phyloP scores from a whole-genome alignment of 2,329 filamentous ascomycete genomes.

The Diaporthe citri region DNA sequence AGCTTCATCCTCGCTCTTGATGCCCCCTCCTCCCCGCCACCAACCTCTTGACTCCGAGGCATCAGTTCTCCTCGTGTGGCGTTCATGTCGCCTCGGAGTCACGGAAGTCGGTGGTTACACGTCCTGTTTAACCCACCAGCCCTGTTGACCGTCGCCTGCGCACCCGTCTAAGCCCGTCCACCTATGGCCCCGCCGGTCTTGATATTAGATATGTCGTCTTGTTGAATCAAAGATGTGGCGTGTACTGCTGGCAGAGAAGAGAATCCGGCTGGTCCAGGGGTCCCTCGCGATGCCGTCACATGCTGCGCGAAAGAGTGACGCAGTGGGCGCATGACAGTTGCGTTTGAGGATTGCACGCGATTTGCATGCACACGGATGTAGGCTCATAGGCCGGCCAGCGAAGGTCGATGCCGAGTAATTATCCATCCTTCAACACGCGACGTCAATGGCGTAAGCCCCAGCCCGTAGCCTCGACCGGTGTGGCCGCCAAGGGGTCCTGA shows the following conservation, averaged over 20 bases:
- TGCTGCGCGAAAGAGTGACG: slow-evolving; percentile 7
- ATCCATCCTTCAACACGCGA: neutral
- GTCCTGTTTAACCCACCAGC: neutral
- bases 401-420: neutral
- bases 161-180: slow-evolving; percentile 9
- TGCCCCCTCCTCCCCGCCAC: neutral
- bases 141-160: slow-evolving; percentile 13
- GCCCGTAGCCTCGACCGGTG: neutral
- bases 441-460: neutral
- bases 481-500: neutral
- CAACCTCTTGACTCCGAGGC: neutral
- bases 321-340: neutral
- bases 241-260: slow-evolving; percentile 14
- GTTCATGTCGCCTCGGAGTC: neutral
- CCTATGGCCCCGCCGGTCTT: slow-evolving; percentile 19
- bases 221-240: slow-evolving; percentile 29
- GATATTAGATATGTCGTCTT: slow-evolving; percentile 29
- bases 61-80: neutral
- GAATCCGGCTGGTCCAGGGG: slow-evolving; percentile 12
- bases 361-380: neutral
- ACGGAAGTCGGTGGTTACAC: neutral
- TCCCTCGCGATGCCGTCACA: neutral
- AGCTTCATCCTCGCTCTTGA: slow-evolving; percentile 12
- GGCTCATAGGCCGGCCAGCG: neutral
- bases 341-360: neutral